Evolutionary conservation across 2,329 filamentous ascomycete species (phyloP).

Genomic region (Bipolaris sorokiniana): DNA sequence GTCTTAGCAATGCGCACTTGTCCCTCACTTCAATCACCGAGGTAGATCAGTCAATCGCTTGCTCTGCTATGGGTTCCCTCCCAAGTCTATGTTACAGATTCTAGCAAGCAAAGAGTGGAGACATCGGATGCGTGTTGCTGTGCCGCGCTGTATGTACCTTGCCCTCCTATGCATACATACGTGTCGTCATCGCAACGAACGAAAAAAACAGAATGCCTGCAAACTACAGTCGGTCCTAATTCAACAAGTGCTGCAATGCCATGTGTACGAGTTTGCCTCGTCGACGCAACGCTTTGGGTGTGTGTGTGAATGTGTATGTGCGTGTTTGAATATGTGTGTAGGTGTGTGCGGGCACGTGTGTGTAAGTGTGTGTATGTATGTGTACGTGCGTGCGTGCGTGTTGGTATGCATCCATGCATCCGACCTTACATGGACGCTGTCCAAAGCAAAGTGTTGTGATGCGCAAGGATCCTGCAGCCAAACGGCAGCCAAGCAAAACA

Average conservation of each 20-base stretch:
- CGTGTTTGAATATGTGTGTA: background rate
- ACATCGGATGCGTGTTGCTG: constrained; percentile 16
- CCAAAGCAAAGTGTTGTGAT: constrained; percentile 19
- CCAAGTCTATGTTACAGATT: constrained; percentile 8
- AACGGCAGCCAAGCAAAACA: background rate
- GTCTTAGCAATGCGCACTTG: constrained; percentile 4
- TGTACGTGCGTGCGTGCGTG: background rate
- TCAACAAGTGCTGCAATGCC: constrained; percentile 27
- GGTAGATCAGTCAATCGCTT: constrained; percentile 20
- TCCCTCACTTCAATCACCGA: constrained; percentile 21
- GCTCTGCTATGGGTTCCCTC: constrained; percentile 4
- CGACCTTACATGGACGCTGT: constrained; percentile 10
- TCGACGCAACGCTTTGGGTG: constrained; percentile 18
- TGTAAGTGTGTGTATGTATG: background rate
- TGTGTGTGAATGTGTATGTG: background rate
- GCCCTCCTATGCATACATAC: constrained; percentile 28
- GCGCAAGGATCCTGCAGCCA: constrained; percentile 1
- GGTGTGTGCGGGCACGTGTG: background rate
- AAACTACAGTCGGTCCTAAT: constrained; percentile 12
- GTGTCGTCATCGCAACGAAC: constrained; percentile 33
- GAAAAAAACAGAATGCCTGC: constrained; percentile 14
- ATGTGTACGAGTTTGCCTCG: constrained; percentile 32
- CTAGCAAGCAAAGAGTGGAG: constrained; percentile 18
- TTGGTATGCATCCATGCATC: constrained; percentile 2
- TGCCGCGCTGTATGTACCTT: constrained; percentile 18